phyloP scores from a whole-genome alignment of 768 basidiomycete species.

The Lentinula detonsa region DNA sequence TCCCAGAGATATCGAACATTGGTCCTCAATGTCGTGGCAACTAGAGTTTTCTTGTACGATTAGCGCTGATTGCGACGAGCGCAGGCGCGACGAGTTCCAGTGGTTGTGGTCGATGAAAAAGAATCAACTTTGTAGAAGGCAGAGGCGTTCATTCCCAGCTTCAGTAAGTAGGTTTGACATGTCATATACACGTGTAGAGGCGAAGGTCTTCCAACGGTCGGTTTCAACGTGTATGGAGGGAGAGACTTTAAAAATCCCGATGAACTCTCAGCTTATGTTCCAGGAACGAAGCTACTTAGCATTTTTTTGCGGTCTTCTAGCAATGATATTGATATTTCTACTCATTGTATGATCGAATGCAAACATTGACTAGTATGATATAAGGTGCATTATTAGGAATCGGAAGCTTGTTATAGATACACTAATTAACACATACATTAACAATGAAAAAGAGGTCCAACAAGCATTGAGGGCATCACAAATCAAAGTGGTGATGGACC shows the following conservation, averaged over 20 bases:
- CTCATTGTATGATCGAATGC: background rate
- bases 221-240: constrained; percentile 2
- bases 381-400: background rate
- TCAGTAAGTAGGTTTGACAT: constrained; percentile 1
- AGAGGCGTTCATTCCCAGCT: background rate
- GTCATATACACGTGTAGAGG: constrained; percentile 7
- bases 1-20: constrained; percentile 2
- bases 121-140: background rate
- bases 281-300: background rate
- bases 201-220: background rate
- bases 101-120: background rate
- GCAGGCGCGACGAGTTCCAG: background rate
- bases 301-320: background rate
- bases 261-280: background rate
- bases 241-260: background rate
- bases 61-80: background rate
- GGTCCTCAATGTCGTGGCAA: background rate
- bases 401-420: background rate
- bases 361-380: background rate
- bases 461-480: constrained; percentile 11
- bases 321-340: background rate
- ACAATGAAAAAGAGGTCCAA: background rate
- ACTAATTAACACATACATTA: background rate
- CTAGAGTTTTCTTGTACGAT: background rate
- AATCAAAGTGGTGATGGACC: constrained; percentile 33